Conservation (phyloP, 768 basidiomycete genomes). For the Tylopilus sp. region DNA sequence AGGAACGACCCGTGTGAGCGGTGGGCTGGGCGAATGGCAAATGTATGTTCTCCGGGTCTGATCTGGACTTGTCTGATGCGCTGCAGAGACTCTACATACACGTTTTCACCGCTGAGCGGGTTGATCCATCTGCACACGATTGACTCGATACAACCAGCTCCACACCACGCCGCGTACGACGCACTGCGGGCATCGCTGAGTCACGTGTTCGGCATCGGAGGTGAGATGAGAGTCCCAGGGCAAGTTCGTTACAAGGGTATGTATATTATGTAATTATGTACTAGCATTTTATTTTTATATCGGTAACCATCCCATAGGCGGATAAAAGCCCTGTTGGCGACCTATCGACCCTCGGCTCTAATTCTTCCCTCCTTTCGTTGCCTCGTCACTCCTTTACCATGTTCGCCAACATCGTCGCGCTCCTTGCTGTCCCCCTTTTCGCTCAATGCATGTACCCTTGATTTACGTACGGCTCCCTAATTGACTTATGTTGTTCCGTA, state of each 20-base stretch:
- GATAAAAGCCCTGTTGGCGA: constrained; percentile 2
- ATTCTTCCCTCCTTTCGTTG: background rate
- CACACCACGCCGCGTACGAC: constrained; percentile 68
- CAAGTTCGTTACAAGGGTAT: background rate
- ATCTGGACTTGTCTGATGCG: constrained; percentile 9
- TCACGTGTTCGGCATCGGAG: constrained; percentile 21
- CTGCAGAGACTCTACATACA: constrained; percentile 65
- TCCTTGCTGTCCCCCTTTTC: constrained; percentile 44
- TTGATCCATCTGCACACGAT: constrained; percentile 62
- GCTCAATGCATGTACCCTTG: constrained; percentile 37
- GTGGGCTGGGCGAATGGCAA: constrained; percentile 63
- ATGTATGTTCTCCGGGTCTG: no score
- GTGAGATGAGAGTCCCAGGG: constrained; percentile 18
- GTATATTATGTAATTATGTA: constrained; percentile 13
- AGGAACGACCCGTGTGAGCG: constrained; percentile 63
- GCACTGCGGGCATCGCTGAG: constrained; percentile 42
- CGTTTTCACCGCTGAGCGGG: constrained; percentile 64
- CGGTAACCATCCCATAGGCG: constrained; percentile 1
- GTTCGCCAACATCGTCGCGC: constrained; percentile 37
- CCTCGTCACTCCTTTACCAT: constrained; percentile 27
- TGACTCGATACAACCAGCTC: constrained; percentile 76
- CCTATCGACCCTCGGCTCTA: background rate
- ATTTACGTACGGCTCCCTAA: no score
- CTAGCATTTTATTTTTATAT: background rate
- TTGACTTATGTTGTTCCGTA: constrained; percentile 1